These are phyloP conservation scores for Dryas integrifolia DNA, from an alignment of 331 rosid genomes.

Conservation along the genomic window DNA sequence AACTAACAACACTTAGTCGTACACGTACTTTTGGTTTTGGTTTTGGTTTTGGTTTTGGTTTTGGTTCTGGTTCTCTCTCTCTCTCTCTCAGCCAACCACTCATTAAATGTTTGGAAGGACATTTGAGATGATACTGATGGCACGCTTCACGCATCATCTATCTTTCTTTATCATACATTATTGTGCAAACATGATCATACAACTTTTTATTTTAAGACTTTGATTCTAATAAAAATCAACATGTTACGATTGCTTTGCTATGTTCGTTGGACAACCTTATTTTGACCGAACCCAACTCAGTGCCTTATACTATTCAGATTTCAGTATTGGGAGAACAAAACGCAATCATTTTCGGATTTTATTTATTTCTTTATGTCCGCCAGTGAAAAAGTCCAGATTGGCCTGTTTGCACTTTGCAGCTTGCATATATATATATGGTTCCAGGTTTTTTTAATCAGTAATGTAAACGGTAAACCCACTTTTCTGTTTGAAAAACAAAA, in stretches of 20 bases:
- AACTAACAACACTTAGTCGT: background rate
- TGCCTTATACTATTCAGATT: too few relatives aligned
- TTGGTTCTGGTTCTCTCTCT: background rate
- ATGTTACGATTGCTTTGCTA: too few relatives aligned
- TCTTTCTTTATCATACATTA: background rate
- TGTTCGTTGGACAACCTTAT: slow-evolving; percentile 3
- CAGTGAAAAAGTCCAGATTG: too few relatives aligned
- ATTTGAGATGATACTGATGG: background rate
- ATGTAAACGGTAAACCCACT: too few relatives aligned
- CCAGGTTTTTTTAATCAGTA: too few relatives aligned
- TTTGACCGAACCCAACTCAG: background rate
- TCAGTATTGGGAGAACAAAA: too few relatives aligned
- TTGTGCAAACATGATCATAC: background rate
- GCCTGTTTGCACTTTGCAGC: too few relatives aligned
- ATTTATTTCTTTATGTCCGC: too few relatives aligned
- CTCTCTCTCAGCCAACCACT: background rate
- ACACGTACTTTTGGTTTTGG: background rate
- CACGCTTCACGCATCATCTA: background rate
- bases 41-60: background rate
- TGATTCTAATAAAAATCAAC: too few relatives aligned
- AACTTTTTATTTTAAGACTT: background rate
- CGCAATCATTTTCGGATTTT: too few relatives aligned
- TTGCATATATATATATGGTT: too few relatives aligned
- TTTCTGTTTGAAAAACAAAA: too few relatives aligned
- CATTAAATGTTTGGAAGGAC: background rate